Percentiles rank a stretch among this genome's conserved stretches.
phyloP scores from a whole-genome alignment of 2,329 filamentous ascomycete genomes.

The Sarocladiaceae sp. region DNA sequence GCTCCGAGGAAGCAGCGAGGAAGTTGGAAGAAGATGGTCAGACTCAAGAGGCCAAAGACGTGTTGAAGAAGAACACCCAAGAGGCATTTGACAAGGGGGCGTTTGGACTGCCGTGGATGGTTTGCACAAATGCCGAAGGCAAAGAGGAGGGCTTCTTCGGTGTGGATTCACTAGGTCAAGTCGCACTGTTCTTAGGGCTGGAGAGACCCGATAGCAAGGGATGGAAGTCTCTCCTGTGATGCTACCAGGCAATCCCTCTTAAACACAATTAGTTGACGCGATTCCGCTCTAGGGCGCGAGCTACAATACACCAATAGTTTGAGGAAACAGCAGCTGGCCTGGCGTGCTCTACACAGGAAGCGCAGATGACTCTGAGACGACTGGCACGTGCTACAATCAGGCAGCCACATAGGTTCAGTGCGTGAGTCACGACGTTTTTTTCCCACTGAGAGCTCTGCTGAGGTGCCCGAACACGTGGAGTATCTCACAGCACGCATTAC shows the following conservation, averaged over 20 bases:
- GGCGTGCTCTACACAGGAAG: too few species aligned
- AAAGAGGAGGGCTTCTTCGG: constrained; percentile 33
- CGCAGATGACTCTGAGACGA: too few species aligned
- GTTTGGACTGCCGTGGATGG: constrained; percentile 35
- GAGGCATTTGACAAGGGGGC: constrained; percentile 29
- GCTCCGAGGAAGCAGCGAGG: constrained; percentile 20
- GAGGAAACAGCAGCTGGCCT: too few species aligned
- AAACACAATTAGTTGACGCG: too few species aligned
- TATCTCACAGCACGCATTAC: too few species aligned
- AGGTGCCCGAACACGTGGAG: too few species aligned
- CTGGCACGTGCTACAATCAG: too few species aligned
- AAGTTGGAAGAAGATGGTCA: constrained; percentile 19
- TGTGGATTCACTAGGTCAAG: constrained; percentile 33
- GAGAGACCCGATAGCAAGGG: constrained; percentile 20
- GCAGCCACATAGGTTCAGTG: too few species aligned
- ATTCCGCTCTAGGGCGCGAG: too few species aligned
- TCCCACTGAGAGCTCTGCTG: constrained; percentile 28
- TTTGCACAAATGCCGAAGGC: constrained; percentile 26
- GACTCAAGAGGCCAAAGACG: constrained; percentile 21
- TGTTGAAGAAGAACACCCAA: constrained; percentile 29
- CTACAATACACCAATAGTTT: too few species aligned
- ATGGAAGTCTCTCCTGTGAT: constrained; percentile 29
- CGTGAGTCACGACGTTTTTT: too few species aligned
- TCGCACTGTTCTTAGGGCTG: constrained; percentile 29
- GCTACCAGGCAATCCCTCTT: too few species aligned